A percentile compares a stretch with the other conserved stretches of the same genome.
Evolutionary conservation across 75 land plant species (phyloP).

Genomic region (Pinus albicaulis): DNA sequence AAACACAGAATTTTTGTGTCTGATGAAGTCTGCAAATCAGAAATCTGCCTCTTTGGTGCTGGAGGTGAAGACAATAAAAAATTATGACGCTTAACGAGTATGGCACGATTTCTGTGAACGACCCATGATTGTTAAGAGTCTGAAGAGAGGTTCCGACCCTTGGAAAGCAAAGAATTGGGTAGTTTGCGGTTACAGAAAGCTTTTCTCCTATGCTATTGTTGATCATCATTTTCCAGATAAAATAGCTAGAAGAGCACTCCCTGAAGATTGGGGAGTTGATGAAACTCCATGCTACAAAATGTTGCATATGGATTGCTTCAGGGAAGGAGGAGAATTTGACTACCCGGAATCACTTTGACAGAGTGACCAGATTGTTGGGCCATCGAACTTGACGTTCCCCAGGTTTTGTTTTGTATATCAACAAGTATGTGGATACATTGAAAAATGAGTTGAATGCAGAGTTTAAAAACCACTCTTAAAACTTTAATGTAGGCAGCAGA

Average conservation of each 20-base stretch:
- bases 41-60: no score
- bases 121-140: constrained; percentile 24
- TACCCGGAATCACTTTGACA: constrained; percentile 27
- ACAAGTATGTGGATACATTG: not conserved
- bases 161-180: constrained; percentile 27
- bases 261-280: constrained; percentile 41
- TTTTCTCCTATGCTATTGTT: constrained; percentile 4
- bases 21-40: no score
- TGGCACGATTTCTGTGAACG: constrained; percentile 19
- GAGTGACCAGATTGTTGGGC: constrained; percentile 19
- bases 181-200: constrained; percentile 32
- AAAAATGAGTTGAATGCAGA: constrained; percentile 4
- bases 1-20: no score
- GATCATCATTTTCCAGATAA: not conserved
- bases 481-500: not conserved
- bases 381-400: not conserved
- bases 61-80: no score
- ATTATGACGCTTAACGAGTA: no score
- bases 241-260: not conserved
- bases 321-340: no score
- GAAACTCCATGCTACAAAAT: constrained; percentile 35
- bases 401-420: not conserved
- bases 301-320: constrained; percentile 39
- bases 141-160: constrained; percentile 27
- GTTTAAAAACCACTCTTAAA: not conserved